phyloP scores from a whole-genome alignment of 306 rosid species.

The Dalbergia oliveri region DNA sequence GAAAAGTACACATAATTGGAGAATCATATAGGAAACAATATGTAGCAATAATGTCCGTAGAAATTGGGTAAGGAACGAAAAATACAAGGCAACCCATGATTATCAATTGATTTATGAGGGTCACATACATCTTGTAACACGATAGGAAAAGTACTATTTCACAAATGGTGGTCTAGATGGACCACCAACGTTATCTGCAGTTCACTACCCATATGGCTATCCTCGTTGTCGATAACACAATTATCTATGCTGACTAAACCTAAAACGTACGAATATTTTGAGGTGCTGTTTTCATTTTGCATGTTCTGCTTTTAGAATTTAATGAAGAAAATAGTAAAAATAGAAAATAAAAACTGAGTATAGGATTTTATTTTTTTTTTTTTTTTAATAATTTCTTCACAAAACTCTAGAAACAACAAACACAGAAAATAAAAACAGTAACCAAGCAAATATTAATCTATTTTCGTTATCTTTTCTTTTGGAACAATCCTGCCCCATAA shows the following conservation, averaged over 20 bases:
- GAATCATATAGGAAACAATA: not conserved
- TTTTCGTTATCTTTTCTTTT: too few species aligned
- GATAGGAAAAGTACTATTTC: not conserved
- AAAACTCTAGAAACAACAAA: too few species aligned
- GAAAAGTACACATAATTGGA: not conserved
- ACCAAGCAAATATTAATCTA: too few species aligned
- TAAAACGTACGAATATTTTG: not conserved
- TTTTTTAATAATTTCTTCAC: too few species aligned
- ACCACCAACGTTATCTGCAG: not conserved
- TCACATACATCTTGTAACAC: not conserved
- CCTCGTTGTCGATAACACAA: not conserved
- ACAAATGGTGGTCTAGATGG: not conserved
- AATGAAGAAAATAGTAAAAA: too few species aligned
- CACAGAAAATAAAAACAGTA: too few species aligned
- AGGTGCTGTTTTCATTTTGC: not conserved
- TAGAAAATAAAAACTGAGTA: too few species aligned
- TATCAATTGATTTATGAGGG: not conserved
- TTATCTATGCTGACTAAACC: not conserved
- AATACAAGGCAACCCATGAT: conserved; percentile 8
- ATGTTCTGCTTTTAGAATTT: too few species aligned
- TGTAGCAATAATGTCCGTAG: not conserved
- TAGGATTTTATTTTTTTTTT: too few species aligned
- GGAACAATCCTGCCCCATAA: too few species aligned
- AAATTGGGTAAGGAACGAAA: not conserved
- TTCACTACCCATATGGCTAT: not conserved